These are phyloP conservation scores for Diplocarpon mali DNA, from an alignment of 2,329 filamentous ascomycete species.

Conservation along the genomic window DNA sequence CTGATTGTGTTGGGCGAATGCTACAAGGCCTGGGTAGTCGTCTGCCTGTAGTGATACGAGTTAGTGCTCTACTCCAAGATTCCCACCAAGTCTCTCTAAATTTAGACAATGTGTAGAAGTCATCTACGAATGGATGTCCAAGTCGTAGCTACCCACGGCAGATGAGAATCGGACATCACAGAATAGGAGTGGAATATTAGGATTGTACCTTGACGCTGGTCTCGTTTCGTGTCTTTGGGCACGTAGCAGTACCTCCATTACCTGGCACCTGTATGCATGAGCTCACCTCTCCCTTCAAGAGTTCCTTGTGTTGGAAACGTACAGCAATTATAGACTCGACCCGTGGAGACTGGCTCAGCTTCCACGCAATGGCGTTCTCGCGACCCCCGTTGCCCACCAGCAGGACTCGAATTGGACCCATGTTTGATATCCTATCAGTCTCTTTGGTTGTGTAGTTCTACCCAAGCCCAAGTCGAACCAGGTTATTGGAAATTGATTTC, in stretches of 20 bases:
- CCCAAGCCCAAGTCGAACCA: no score
- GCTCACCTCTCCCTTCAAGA: no score
- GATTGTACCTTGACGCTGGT: conserved; percentile 37
- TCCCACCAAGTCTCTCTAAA: not conserved
- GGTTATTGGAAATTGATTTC: no score
- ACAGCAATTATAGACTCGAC: conserved; percentile 63
- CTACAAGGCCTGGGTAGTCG: conserved; percentile 66
- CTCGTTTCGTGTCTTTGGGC: conserved; percentile 64
- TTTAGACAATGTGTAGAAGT: no score
- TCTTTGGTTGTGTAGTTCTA: no score
- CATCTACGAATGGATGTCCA: no score
- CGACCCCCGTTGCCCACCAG: conserved; percentile 89
- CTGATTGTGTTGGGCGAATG: conserved; percentile 59
- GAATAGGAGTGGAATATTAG: not conserved
- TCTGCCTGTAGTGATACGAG: conserved; percentile 34
- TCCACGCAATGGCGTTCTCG: conserved; percentile 93
- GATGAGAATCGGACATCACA: not conserved
- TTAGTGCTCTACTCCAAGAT: no score
- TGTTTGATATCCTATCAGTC: not conserved
- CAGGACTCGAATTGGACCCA: conserved; percentile 46
- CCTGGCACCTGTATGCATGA: conserved; percentile 40
- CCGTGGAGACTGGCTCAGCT: conserved; percentile 68
- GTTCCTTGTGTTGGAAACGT: no score
- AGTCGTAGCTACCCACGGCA: no score
- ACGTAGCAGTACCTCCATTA: conserved; percentile 74